These are phyloP conservation scores for Solanum gracilifrons DNA, from an alignment of 257 asterid species.

Conservation along the genomic window DNA sequence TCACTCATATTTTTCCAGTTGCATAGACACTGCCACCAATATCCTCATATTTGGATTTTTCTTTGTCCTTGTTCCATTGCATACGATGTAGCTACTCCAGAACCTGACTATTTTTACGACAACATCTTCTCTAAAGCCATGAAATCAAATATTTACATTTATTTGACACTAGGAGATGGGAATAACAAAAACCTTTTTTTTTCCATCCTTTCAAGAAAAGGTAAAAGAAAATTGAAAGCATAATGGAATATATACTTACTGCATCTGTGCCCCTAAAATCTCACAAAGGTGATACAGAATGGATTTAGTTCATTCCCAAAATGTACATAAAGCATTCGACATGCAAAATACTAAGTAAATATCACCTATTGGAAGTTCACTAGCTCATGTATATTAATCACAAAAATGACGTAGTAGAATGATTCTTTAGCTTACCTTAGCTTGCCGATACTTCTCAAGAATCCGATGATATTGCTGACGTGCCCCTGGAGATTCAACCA, in stretches of 20 bases:
- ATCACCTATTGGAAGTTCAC: neutral
- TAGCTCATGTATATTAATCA: neutral
- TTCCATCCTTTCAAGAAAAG: neutral
- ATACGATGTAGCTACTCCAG: neutral
- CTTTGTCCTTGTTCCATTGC: neutral
- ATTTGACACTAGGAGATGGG: neutral
- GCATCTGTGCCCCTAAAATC: neutral
- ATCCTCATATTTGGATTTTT: neutral
- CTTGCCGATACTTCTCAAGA: slow-evolving; percentile 66
- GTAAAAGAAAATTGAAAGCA: neutral
- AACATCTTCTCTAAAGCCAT: neutral
- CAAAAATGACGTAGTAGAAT: neutral
- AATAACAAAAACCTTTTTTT: neutral
- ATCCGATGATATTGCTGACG: slow-evolving; percentile 83
- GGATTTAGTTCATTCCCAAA: neutral
- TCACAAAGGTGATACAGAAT: neutral
- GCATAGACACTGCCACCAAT: neutral
- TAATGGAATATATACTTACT: neutral
- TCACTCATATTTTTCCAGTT: neutral
- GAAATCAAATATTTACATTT: neutral
- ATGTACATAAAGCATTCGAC: neutral
- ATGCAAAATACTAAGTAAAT: neutral
- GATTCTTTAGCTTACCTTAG: slow-evolving; percentile 50
- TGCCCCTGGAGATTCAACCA: slow-evolving; percentile 78
- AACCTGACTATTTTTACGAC: neutral